These are phyloP conservation scores for Eucalyptus melliodora DNA, from an alignment of 345 rosid species.

Conservation along the genomic window DNA sequence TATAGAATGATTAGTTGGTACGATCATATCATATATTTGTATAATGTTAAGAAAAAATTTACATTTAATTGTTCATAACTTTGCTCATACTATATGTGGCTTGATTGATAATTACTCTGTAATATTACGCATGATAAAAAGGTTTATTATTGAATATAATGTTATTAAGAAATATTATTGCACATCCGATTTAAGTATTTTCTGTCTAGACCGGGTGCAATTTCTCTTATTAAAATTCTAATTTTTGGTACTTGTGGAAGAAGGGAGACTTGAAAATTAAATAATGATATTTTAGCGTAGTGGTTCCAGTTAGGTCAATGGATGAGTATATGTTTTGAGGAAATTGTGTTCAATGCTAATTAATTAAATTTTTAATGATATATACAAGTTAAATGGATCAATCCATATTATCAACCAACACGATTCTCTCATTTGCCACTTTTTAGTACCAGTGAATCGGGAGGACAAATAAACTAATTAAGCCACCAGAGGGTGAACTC, in stretches of 20 bases:
- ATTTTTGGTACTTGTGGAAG: neutral
- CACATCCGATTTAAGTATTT: neutral
- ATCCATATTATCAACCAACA: neutral
- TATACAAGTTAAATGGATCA: neutral
- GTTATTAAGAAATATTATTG: neutral
- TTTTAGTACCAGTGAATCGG: neutral
- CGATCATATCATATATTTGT: too few species aligned
- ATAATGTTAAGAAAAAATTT: neutral
- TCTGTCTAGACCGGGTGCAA: rapidly evolving
- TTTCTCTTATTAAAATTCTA: neutral
- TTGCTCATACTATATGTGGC: neutral
- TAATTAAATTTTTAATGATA: neutral
- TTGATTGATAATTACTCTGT: neutral
- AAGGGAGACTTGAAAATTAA: neutral
- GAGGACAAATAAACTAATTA: neutral
- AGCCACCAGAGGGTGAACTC: neutral
- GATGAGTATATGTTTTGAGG: neutral
- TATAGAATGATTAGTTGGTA: neutral
- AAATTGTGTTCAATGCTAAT: neutral
- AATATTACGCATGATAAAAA: neutral
- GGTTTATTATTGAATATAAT: neutral
- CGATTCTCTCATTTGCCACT: neutral
- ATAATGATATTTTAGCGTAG: neutral
- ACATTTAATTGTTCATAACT: neutral
- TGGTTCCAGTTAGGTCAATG: neutral